Conservation (phyloP, 129 eudicot genomes). For the Glebionis coronaria region DNA sequence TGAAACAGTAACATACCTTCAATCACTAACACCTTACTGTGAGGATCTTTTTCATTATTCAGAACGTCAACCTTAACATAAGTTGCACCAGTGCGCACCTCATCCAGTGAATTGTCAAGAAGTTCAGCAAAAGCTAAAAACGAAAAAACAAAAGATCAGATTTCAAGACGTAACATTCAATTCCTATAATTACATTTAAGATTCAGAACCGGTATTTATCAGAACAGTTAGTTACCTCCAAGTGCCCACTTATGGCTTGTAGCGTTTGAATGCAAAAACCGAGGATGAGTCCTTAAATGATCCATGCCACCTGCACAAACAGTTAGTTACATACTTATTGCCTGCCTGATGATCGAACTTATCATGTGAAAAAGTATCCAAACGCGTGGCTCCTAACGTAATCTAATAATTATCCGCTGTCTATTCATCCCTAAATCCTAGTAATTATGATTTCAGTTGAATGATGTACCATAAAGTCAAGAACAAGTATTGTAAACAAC, state of each 20-base stretch:
- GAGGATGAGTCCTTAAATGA: conserved; percentile 71
- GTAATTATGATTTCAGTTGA: too few relatives aligned
- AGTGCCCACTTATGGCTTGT: conserved; percentile 87
- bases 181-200: not conserved
- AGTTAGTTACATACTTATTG: not conserved
- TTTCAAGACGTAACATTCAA: not conserved
- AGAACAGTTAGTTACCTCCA: conserved; percentile 38
- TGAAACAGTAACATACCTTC: conserved; percentile 40
- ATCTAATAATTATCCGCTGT: not conserved
- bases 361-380: too few relatives aligned
- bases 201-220: not conserved
- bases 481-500: too few relatives aligned
- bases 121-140: conserved; percentile 75
- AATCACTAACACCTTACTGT: conserved; percentile 50
- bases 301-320: conserved; percentile 61
- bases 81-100: conserved; percentile 72
- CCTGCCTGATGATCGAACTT: not conserved
- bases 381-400: too few relatives aligned
- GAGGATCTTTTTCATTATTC: conserved; percentile 35
- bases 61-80: conserved; percentile 61
- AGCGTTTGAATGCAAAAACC: conserved; percentile 78
- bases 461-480: too few relatives aligned
- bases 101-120: conserved; percentile 77
- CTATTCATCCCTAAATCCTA: not conserved
- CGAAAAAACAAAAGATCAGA: conserved; percentile 13